Evolutionary conservation across 192 early-diverging fungal genomes (phyloP), one percentile per base, ranked within the genome.

Genomic region (Phycomyces blakesleeanus): DNA sequence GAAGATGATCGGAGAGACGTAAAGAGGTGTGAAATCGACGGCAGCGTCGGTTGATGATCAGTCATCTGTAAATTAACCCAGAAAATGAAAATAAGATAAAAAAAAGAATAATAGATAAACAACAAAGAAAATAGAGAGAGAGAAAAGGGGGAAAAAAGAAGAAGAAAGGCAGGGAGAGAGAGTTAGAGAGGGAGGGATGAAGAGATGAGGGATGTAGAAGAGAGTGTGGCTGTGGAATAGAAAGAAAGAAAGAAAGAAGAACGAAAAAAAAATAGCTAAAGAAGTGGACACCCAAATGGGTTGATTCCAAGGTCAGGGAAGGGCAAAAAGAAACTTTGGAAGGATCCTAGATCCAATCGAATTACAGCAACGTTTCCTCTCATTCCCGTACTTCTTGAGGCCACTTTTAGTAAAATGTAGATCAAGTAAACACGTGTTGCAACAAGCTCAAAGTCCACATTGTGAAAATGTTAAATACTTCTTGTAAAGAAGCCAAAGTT

Each of bases 311-410:
- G 26, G 44, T 27, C 25, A 61, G 27, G 49, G 25, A 24, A 61
- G 16, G 49, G 15, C 22, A 39, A 58, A 67, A 51, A 60, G 57
- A 67, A 67, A 25, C 38, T 54, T 47, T 38, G 39, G 61, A 63
- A 63, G 37, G 39, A 63, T 54, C 34, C 34, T 54, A 21, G 16
- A n/a, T 16, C 61, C 61, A 63, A 55, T 63, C 50, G 51, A 40
- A 44, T 63, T 39, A 41, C 39, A 41, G 25, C 54, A 44, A 47
- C 34, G 15, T 47, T 27, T 50, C 26, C 29, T 14, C n/a, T 22
- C 27, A 21, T 50, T 50, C 54, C 47, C 42, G 63, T 57, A 50
- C 63, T 57, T 65, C 63, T 65, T 40, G 26, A 57, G 21, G 25
- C 54, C 41, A 41, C 41, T 37, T 51, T 26, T 47, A n/a, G 54